Evolutionary conservation across 2,329 filamentous ascomycete species (phyloP), one percentile per base, ranked within the genome.

Genomic region (Teratosphaeria destructans): DNA sequence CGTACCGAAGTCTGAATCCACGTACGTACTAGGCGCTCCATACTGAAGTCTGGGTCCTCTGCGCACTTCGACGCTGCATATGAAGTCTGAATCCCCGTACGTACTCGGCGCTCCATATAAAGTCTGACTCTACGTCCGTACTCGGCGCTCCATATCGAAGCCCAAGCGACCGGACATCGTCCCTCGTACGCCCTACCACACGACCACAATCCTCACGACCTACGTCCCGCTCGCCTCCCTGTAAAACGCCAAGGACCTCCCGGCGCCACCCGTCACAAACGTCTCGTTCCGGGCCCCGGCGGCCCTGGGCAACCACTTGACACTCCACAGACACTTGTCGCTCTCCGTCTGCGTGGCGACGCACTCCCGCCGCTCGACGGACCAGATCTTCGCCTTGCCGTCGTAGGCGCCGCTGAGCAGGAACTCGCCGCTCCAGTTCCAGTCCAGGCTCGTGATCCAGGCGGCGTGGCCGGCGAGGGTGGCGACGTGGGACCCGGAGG

Each of bases 381-480:
- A 93, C 94, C 94, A 99, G 34, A 97, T 89, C 75, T 96, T 96
- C 62, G 89, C 90, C 74, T 95, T 96, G 43, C 94, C 93, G 70
- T 97, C 92, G 73, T 95, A 90, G 4, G 59, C 61, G 78, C 90
- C 90, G 69, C 88, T 95, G 2, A 97, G 80, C 12, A 99, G 78
- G 73, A 89, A 96, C 75, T 97, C 93, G 55, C 94, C 94, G 4
- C 89, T 95, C 69, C 89, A 84, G 72, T 87, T 97, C 90, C 93
- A 99, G 72, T 96, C 90, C 52, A 97, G 79, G 35, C 88, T 88
- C 62, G 93, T 88, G 65, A 99, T 86, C 94, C 93, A 99, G 5
- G 89, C 87, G 0, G 84, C 82, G 72, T 93, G 89, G 0, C 88
- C 90, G 0, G 82, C 79, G 56, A 99, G 77, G 70, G 91, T 95